A percentile compares a stretch with the other conserved stretches of the same genome.
phyloP scores from a whole-genome alignment of 768 basidiomycete genomes.

The Boletus subcaerulescens region DNA sequence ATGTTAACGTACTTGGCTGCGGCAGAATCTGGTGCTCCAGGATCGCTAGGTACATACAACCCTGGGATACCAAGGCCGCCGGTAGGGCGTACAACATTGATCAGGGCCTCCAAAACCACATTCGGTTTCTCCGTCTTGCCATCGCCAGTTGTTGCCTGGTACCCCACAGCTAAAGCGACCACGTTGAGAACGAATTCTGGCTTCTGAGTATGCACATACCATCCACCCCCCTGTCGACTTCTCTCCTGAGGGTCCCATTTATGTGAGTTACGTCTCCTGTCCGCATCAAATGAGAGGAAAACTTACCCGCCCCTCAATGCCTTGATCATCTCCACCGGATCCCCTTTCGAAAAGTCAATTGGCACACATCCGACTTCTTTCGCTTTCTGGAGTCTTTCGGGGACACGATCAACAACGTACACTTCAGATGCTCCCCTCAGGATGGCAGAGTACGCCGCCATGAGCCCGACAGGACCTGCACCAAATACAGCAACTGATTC shows the following conservation, averaged over 20 bases:
- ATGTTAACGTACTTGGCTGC: conserved; percentile 34
- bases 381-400: conserved; percentile 39
- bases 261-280: background rate
- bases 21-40: conserved; percentile 52
- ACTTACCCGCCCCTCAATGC: background rate
- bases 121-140: conserved; percentile 56
- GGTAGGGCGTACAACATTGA: too few relatives aligned
- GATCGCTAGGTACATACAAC: conserved; percentile 54
- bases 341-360: conserved; percentile 35
- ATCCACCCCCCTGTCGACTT: background rate
- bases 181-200: background rate
- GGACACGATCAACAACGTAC: conserved; percentile 55
- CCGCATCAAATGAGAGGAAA: background rate
- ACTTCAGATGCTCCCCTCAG: conserved; percentile 51
- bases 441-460: conserved; percentile 51
- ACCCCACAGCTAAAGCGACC: conserved; percentile 43
- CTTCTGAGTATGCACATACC: background rate
- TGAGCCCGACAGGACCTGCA: conserved; percentile 33
- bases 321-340: background rate
- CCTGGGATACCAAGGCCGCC: conserved; percentile 49
- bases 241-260: background rate
- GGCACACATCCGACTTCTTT: conserved; percentile 48
- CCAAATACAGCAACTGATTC: background rate
- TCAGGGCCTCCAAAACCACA: conserved; percentile 46
- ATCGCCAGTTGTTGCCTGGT: conserved; percentile 43